Conservation (phyloP, 257 asterid species). For the Plantago ovata region DNA sequence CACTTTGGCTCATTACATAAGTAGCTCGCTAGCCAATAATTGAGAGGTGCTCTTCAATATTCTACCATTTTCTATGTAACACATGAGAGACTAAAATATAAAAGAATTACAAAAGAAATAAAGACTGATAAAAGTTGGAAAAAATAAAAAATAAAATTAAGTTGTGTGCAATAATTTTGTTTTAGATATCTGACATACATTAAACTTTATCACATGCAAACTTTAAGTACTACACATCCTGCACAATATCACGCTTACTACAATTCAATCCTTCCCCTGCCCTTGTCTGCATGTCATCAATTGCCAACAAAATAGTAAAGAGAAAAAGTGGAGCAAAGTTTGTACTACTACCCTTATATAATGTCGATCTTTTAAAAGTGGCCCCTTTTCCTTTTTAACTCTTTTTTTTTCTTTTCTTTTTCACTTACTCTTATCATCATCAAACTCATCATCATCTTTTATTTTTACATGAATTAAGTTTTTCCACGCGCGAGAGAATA, state of each 20-base stretch:
- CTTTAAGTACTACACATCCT: conserved; percentile 21
- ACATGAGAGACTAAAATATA: no score
- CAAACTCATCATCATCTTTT: background rate
- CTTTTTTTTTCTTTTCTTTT: background rate
- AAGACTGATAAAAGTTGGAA: background rate
- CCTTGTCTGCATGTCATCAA: conserved; percentile 25
- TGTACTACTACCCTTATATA: conserved; percentile 17
- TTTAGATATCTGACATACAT: conserved; percentile 25
- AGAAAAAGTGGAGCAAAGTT: conserved; percentile 9
- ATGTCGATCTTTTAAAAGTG: conserved; percentile 24
- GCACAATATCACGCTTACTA: conserved; percentile 18
- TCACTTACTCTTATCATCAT: conserved; percentile 3
- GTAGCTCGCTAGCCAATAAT: no score
- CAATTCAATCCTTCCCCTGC: conserved; percentile 14
- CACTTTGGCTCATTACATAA: no score
- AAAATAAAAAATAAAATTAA: background rate
- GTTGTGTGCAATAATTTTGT: conserved; percentile 1
- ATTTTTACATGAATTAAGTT: background rate
- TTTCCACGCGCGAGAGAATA: background rate
- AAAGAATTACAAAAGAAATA: no score
- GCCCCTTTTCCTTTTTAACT: conserved; percentile 26
- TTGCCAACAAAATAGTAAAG: conserved; percentile 20
- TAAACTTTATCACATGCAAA: conserved; percentile 24
- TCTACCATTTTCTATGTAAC: no score
- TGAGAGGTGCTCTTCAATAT: no score